A percentile compares a stretch with the other conserved stretches of the same genome.
phyloP scores from a whole-genome alignment of 1,139 yeast genomes.

The Blastobotrys apis region DNA sequence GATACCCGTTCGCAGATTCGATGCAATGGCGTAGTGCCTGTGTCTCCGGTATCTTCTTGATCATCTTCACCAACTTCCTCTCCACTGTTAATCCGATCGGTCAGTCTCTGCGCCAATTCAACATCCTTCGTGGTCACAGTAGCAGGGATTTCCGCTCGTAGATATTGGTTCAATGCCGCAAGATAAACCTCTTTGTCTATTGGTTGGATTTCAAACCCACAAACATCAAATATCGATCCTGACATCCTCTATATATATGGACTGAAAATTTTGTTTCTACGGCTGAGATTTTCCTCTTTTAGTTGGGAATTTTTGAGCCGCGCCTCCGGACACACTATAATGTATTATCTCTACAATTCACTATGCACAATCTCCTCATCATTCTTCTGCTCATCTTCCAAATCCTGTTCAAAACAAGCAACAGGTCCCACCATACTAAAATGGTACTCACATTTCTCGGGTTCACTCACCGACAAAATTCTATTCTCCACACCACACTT shows the following conservation, averaged over 20 bases:
- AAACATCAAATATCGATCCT: constrained; percentile 53
- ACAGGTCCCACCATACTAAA: constrained; percentile 64
- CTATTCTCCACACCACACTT: constrained; percentile 60
- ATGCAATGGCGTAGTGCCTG: constrained; percentile 78
- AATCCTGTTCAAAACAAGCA: constrained; percentile 48
- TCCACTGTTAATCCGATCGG: constrained; percentile 11
- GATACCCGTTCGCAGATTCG: constrained; percentile 38
- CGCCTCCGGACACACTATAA: no score
- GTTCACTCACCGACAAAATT: constrained; percentile 69
- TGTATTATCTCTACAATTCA: constrained; percentile 4
- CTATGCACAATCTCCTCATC: constrained; percentile 5
- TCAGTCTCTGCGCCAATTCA: constrained; percentile 26
- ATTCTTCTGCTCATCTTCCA: neutral
- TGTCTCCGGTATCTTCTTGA: constrained; percentile 29
- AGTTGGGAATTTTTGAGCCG: no score
- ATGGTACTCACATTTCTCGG: constrained; percentile 78
- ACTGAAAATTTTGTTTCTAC: no score
- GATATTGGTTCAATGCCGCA: constrained; percentile 42
- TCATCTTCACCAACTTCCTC: constrained; percentile 15
- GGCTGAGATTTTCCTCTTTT: no score
- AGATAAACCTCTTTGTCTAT: constrained; percentile 45
- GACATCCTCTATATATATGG: no score
- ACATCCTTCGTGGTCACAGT: constrained; percentile 81
- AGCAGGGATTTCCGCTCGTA: constrained; percentile 68
- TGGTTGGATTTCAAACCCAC: constrained; percentile 56